Evolutionary conservation across 1,284 basidiomycete genomes (phyloP), one percentile per base, ranked within the genome.

Genomic region (Phylloboletellus chloephorus): DNA sequence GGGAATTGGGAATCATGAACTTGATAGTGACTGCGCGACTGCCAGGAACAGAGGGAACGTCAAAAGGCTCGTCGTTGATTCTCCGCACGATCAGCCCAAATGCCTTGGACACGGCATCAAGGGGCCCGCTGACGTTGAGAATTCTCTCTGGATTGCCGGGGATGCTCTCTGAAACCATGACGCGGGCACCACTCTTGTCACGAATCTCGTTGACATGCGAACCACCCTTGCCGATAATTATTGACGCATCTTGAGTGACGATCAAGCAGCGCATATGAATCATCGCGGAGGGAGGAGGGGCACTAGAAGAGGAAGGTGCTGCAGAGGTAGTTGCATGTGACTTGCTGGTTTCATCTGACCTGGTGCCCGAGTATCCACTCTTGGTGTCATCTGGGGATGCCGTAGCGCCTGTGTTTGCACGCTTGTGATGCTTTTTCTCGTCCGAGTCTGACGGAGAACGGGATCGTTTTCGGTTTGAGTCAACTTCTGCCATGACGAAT

Each of bases 41-140:
- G 42, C 96, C 96, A 31, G 96, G 96, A 5, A 98, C 88, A 20
- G 96, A 98, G 8, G 96, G 89, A 41, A 91, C 85, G 60, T 98
- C 95, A 63, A 95, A 98, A 1, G 96, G 95, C 64, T 99, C 96
- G 63, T 98, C 96, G 63, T 98, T 99, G 68, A 99, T 98, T 53
- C 95, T 82, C 48, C 96, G 88, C 11, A 99, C 96, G 53, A 99
- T 96, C 45, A 99, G 80, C 46, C 96, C 96, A 65, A 98, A 99
- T 52, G 88, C 93, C 82, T 98, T 99, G 53, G 90, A 93, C 25
- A 98, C 96, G 11, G 96, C 95, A 58, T 99, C 96, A 32, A 99
- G 74, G n/a, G 93, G 85, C 7, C 96, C 96, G 52, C 86, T 92
- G 46, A 98, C 95, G 57, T 95, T 96, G 53, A 99, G 72, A 53